Base-by-base conservation (phyloP, 768 basidiomycete species). In the Sporobolomyces pararoseus region DNA sequence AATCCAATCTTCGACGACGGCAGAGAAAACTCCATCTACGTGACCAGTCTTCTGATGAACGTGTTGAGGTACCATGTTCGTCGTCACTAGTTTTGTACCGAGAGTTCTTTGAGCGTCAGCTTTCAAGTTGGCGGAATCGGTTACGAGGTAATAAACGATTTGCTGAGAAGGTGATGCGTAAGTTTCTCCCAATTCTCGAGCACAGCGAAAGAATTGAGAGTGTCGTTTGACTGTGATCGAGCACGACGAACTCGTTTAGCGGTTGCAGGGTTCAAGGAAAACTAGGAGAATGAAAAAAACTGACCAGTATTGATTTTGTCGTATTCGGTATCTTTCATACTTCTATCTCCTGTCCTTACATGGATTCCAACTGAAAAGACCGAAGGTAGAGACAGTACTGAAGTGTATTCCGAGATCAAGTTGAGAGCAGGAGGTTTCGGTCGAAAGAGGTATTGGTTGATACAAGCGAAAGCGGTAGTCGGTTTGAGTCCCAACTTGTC, bases 1-100 rank as follows among this genome's bases (percentile, higher is more conserved):
- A 27, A 72, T 62, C 66, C 66, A 72, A 39, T 72, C 71, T 39
- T 72, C 71, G 29, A 72, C 66, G 9, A 72, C 71, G 14, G 71
- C 71, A 1, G 32, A 44, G 25, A 72, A 55, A 3, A 72, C 71
- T 5, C 71, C 71, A 25, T 72, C 66, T 17, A 60, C 71, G 34
- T 72, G 71, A 12, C 71, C 71, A 13, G n/a, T 39, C 52, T 65
- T 64, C 63, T 72, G 71, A n/a, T 72, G 71, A 16, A 72, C 63
- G 52, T 72, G 71, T 53, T 72, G 60, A 25, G 66, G 65, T 4
- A 37, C 57, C 32, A 63, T 65, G 47, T 59, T 54, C 14, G 67
- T 73, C 54, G 60, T 57, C 54, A 73, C 42, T 25, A 73, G 39
- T 39, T 63, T 57, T 60, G 55, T 44, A 19, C 67, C 67, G 64